Conservation (phyloP, 2,329 filamentous ascomycete species). For the Metarhizium humberi region DNA sequence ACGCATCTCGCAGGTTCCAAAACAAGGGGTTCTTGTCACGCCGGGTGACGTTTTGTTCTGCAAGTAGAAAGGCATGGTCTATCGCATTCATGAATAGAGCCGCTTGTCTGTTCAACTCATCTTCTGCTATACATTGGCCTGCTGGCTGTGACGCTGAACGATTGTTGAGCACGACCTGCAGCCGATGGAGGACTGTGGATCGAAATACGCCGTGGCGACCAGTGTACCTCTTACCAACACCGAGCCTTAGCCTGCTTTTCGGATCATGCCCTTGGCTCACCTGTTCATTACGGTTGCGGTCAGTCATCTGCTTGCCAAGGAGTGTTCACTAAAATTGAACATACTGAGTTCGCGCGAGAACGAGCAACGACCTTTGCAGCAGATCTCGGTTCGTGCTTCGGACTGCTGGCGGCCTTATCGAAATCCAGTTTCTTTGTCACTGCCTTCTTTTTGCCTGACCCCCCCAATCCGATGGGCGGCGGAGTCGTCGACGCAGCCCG, state of each 20-base stretch:
- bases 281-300: slow-evolving; percentile 9
- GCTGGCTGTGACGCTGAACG: slow-evolving; percentile 15
- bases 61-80: slow-evolving; percentile 34
- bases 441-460: not conserved
- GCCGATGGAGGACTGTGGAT: slow-evolving; percentile 24
- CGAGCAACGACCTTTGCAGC: slow-evolving; percentile 5
- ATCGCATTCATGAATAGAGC: slow-evolving; percentile 36
- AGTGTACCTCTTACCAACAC: slow-evolving; percentile 12
- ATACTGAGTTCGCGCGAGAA: slow-evolving; percentile 17
- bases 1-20: slow-evolving; percentile 50
- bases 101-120: slow-evolving; percentile 35
- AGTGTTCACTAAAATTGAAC: slow-evolving; percentile 2
- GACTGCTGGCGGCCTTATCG: not conserved
- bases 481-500: slow-evolving; percentile 17
- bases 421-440: not conserved
- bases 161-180: slow-evolving; percentile 24
- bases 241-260: slow-evolving; percentile 20
- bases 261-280: slow-evolving; percentile 25
- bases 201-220: slow-evolving; percentile 24
- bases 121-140: slow-evolving; percentile 20
- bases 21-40: slow-evolving; percentile 44
- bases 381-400: not conserved
- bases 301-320: slow-evolving; percentile 3
- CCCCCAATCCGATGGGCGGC: slow-evolving; percentile 3
- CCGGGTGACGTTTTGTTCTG: slow-evolving; percentile 26